These are phyloP conservation scores for Ceratocystis diversiconidia DNA, from an alignment of 2,329 filamentous ascomycete species.

Conservation along the genomic window DNA sequence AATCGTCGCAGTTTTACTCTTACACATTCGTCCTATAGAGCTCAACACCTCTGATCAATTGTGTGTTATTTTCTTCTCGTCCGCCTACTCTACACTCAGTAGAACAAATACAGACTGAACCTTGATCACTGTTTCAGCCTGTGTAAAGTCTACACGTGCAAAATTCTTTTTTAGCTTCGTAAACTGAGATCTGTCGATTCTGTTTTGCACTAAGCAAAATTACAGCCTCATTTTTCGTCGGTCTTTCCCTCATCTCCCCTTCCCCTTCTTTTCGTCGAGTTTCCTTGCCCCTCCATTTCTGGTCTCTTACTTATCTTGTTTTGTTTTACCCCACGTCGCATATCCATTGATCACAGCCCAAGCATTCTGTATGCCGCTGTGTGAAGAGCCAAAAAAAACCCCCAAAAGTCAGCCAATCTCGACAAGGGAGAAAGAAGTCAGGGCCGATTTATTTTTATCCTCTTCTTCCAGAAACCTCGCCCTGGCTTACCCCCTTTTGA, in stretches of 20 bases:
- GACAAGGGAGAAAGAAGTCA: conserved; percentile 5
- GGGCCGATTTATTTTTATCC: conserved; percentile 6
- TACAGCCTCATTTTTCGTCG: neutral
- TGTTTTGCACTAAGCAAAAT: neutral
- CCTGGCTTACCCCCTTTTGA: conserved; percentile 13
- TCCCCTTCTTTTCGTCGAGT: neutral
- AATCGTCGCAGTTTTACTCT: neutral
- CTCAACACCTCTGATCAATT: neutral
- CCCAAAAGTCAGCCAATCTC: neutral
- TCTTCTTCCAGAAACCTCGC: conserved; percentile 6
- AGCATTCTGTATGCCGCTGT: neutral
- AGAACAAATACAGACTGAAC: neutral
- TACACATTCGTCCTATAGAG: no score
- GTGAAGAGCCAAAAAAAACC: neutral
- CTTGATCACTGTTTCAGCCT: neutral
- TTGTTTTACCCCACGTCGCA: conserved; percentile 14
- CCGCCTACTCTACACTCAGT: neutral
- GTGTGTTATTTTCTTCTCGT: neutral
- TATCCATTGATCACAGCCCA: conserved; percentile 8
- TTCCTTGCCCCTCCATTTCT: conserved; percentile 9
- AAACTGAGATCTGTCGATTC: neutral
- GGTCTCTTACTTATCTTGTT: neutral
- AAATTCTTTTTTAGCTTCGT: neutral
- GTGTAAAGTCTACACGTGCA: conserved; percentile 4
- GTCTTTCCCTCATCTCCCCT: neutral